phyloP scores from a whole-genome alignment of 75 land plant species.

The Cupressus sempervirens region DNA sequence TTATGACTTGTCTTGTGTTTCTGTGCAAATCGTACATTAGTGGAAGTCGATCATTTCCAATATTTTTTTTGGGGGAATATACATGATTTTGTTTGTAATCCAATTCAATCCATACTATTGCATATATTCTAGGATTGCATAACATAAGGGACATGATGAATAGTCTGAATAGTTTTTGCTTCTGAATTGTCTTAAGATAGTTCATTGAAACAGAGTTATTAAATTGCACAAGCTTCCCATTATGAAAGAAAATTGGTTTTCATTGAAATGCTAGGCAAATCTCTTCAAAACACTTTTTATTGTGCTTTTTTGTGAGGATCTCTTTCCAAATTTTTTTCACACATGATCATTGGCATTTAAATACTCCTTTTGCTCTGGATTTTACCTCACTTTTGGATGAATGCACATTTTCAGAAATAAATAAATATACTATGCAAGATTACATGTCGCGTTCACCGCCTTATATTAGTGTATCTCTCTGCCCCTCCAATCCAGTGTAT shows the following conservation, averaged over 20 bases:
- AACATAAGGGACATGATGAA: not conserved
- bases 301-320: not conserved
- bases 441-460: not conserved
- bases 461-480: not conserved
- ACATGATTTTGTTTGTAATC: not conserved
- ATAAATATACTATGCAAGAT: not conserved
- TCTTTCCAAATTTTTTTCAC: not conserved
- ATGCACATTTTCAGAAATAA: not conserved
- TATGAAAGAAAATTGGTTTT: not conserved
- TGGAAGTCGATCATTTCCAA: not conserved
- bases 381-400: not conserved
- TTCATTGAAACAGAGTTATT: not conserved
- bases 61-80: not conserved
- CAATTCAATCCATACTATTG: not conserved
- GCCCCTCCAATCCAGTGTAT: not conserved
- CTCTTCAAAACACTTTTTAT: not conserved
- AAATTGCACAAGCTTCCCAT: not conserved
- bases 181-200: not conserved
- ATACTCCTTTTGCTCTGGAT: not conserved
- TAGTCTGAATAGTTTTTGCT: not conserved
- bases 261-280: not conserved
- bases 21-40: not conserved
- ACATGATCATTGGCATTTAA: not conserved
- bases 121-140: not conserved
- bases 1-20: not conserved